Base-by-base conservation (phyloP, 768 basidiomycete species). In the Russula sp. region DNA sequence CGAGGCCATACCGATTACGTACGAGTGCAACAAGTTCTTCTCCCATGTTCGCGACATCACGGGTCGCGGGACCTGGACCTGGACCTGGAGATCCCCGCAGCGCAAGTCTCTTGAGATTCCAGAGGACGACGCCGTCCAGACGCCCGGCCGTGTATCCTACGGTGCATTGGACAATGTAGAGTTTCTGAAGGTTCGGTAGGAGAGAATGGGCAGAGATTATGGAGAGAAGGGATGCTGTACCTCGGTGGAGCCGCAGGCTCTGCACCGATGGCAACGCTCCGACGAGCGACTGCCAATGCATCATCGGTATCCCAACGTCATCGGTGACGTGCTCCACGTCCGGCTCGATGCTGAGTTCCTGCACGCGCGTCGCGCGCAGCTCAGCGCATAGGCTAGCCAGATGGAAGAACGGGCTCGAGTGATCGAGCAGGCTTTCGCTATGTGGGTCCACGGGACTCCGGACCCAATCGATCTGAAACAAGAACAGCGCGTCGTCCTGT, bases 351-450 rank as follows among this genome's bases (percentile, higher is more conserved):
- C 7, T 22, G 20, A 64, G 63, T 0, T 51, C 47, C 0, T 31
- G 20, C 51, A 64, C 58, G 42, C 14, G 34, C 48, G 34, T 20
- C 16, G 42, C n/a, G 14, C 48, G 39, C 34, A 64, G 31, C 16
- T 56, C 40, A 14, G 13, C 14, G 42, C 63, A 64, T 34, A 64
- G 49, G n/a, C 32, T 34, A 0, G 48, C 48, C 40, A 64, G 48
- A 53, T 64, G 63, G 49, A 55, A 60, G 14, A 64, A 64, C 4
- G 63, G 63, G 48, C 63, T 64, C 47, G 63, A 55, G 34, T 60
- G 63, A 16, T 56, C 63, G 40, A 45, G 47, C 49, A 64, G 7
- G 10, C 31, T 49, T 52, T 54, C 58, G 11, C 54, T 40, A 5
- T 13, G 45, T 11, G 58, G 58, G 42, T 64, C 63, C 34, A 56